phyloP scores from a whole-genome alignment of 2,329 filamentous ascomycete genomes.

The Aspergillus ochraceoroseus region DNA sequence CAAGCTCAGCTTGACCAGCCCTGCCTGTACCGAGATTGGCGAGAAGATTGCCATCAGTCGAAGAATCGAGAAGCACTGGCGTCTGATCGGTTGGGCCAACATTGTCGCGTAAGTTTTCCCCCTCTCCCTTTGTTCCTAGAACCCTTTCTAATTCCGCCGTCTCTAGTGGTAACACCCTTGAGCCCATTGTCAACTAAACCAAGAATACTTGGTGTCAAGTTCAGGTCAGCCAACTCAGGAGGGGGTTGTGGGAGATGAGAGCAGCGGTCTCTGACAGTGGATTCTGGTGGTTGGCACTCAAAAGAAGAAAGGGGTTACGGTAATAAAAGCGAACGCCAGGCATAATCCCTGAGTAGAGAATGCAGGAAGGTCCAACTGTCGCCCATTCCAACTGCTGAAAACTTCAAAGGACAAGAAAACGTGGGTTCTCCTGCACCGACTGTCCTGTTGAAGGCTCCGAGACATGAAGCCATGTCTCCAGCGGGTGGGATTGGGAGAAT shows the following conservation, averaged over 20 bases:
- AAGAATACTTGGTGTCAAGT: conserved; percentile 13
- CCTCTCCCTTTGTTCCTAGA: background rate
- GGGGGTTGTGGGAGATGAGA: conserved; percentile 15
- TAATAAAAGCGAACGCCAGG: conserved; percentile 29
- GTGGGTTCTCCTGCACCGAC: conserved; percentile 9
- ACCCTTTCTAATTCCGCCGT: conserved; percentile 13
- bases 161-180: conserved; percentile 45
- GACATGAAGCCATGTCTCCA: conserved; percentile 12
- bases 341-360: conserved; percentile 33
- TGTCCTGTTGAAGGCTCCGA: conserved; percentile 12
- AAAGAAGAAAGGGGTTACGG: conserved; percentile 24
- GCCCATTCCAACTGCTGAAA: conserved; percentile 15
- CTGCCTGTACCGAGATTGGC: conserved; percentile 92
- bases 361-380: conserved; percentile 24
- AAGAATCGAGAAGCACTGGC: conserved; percentile 99
- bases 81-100: conserved; percentile 85
- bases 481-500: conserved; percentile 19
- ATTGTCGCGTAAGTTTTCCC: conserved; percentile 54
- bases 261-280: conserved; percentile 18
- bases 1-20: conserved; percentile 86
- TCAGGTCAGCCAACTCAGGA: conserved; percentile 15
- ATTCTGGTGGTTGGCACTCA: conserved; percentile 18
- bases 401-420: conserved; percentile 8
- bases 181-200: conserved; percentile 42
- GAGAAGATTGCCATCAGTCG: conserved; percentile 96